Conservation (phyloP, 441 rosid genomes). For the Mallotus repandus region DNA sequence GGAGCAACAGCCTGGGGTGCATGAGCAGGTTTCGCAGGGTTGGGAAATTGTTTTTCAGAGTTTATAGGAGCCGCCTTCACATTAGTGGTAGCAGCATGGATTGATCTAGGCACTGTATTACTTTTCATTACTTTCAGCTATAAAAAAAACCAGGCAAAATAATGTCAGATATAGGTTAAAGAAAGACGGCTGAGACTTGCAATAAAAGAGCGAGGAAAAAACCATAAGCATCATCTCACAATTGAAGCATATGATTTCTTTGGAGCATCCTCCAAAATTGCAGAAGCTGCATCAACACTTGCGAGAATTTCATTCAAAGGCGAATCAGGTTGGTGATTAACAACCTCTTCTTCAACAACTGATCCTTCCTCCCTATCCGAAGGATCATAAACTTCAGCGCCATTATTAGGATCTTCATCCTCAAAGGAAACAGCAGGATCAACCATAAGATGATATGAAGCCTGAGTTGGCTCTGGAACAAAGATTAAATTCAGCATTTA, state of each 20-base stretch:
- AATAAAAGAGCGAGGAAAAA: neutral
- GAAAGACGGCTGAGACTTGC: neutral
- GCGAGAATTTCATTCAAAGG: conserved; percentile 32
- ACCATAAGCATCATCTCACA: conserved; percentile 44
- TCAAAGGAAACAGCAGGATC: conserved; percentile 49
- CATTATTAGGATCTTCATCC: conserved; percentile 56
- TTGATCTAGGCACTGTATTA: conserved; percentile 35
- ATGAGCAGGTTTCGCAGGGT: conserved; percentile 41
- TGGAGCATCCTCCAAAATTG: conserved; percentile 54
- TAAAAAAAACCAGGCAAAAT: conserved; percentile 19
- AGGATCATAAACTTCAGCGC: conserved; percentile 63
- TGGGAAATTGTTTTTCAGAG: conserved; percentile 33
- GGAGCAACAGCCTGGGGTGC: conserved; percentile 34
- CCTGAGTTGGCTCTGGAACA: conserved; percentile 44
- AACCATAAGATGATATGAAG: conserved; percentile 35
- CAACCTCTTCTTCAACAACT: conserved; percentile 53
- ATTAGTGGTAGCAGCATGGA: conserved; percentile 37
- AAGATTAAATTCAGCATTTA: conserved; percentile 23
- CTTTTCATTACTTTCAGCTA: conserved; percentile 73
- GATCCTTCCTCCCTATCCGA: conserved; percentile 76
- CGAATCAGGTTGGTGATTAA: conserved; percentile 40
- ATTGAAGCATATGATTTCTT: conserved; percentile 74
- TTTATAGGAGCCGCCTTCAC: conserved; percentile 35
- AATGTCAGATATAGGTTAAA: conserved; percentile 12
- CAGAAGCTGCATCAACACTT: conserved; percentile 38